Evolutionary conservation across 108 stramenopile species (phyloP).

Genomic region (Licmophora abbreviata): DNA sequence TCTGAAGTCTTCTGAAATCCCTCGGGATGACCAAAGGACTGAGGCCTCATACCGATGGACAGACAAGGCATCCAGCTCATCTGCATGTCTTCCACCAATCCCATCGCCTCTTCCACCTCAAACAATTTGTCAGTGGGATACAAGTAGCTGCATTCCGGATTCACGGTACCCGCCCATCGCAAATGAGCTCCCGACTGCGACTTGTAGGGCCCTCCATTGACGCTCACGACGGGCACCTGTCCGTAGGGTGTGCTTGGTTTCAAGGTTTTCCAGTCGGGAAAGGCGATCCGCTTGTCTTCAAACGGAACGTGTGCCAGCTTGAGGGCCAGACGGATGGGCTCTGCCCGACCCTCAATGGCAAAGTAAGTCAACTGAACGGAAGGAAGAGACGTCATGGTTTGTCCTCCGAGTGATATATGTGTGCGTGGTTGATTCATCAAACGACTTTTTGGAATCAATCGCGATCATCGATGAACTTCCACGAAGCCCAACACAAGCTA

Average conservation of each 20-base stretch:
- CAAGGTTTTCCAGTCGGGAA: slow-evolving; percentile 42
- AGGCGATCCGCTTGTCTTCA: slow-evolving; percentile 43
- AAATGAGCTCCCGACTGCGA: slow-evolving; percentile 57
- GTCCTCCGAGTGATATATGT: too few relatives aligned
- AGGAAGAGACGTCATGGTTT: slow-evolving; percentile 17
- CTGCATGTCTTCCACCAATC: slow-evolving; percentile 47
- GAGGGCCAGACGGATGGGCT: slow-evolving; percentile 28
- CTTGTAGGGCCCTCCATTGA: slow-evolving; percentile 32
- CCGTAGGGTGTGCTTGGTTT: slow-evolving; percentile 65
- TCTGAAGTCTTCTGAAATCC: slow-evolving; percentile 35
- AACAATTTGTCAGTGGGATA: slow-evolving; percentile 40
- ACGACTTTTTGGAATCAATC: too few relatives aligned
- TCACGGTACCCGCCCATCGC: slow-evolving; percentile 34
- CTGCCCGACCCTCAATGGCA: slow-evolving; percentile 58
- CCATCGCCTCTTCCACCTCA: slow-evolving; percentile 50
- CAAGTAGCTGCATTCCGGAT: slow-evolving; percentile 12
- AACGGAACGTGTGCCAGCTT: slow-evolving; percentile 3
- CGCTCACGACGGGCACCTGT: slow-evolving; percentile 47
- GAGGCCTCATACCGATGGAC: slow-evolving; percentile 43
- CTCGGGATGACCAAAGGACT: slow-evolving; percentile 41
- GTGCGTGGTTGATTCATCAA: too few relatives aligned
- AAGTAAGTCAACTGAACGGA: slow-evolving; percentile 66
- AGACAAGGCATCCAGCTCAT: slow-evolving; percentile 34
- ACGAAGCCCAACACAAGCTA: too few relatives aligned
- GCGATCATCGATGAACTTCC: too few relatives aligned